Base-by-base conservation (phyloP, 257 asterid genomes). In the Solanum peruvianum region DNA sequence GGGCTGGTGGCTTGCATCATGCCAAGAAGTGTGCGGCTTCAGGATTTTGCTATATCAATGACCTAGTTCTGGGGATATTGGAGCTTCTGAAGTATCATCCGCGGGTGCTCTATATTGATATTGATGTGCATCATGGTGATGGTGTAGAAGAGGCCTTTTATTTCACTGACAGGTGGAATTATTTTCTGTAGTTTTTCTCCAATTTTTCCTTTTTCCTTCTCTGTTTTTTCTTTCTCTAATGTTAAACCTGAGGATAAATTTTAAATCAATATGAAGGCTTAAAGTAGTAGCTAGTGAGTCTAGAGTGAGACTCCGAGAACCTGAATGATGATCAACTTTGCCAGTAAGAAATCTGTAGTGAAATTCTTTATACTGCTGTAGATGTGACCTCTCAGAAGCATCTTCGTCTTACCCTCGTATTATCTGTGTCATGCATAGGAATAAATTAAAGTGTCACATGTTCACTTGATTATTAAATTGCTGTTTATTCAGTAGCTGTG, bases 1-100 rank as follows among this genome's bases (percentile, higher is more conserved):
- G 99, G 99, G 99, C 99, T 87, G 99, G 99, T 89, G 99, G 99
- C 83, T 92, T 97, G 93, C 99, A 97, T 92, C 99, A 97, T 88
- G 99, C 99, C 75, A 97, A 97, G 93, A 97, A 97, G 93, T 95
- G 99, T 89, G 98, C 95, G 91, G 99, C 99, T 39, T 97, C 99
- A 88, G 99, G 99, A 70, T 97, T 97, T 92, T 97, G 99, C 90
- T 97, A 97, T 89, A 94, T 97, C 88, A 97, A 97, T 87, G 99
- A 97, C 93, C 88, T 97, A 78, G 99, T 97, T 76, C 91, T 97
- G 88, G 99, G 99, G 58, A 95, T 96, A 89, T 90, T 97, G 92
- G 99, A 97, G 95, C 99, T 97, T 90, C 92, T 97, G 87, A 97
- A 96, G 93, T 91, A 97, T 91, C 99, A 97, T 87, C 94, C 98